Evolutionary conservation across 257 asterid genomes (phyloP), one percentile per base, ranked within the genome.

Genomic region (Solanum piurae): DNA sequence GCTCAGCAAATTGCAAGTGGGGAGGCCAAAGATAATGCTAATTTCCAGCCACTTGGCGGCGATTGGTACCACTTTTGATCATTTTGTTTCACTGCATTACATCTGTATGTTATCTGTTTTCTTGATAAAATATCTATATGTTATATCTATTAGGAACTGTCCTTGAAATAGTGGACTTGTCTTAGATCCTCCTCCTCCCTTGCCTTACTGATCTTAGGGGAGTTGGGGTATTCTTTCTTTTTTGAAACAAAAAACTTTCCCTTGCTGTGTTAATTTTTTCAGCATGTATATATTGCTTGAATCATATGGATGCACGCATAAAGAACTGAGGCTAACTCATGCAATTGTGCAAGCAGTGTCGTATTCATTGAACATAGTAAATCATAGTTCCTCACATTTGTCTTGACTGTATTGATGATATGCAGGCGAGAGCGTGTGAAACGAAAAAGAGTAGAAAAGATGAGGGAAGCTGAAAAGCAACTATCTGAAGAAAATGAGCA

Each of bases 31-130:
- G 97, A 92, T 52, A 97, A 97, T 89, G 99, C 98, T 83, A 97
- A 97, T 90, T 97, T 97, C 91, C 99, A 94, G 94, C 99, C 99
- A 0, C 90, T 97, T 89, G 98, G 99, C 74, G 99, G 99, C 83
- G 99, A 97, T 92, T 97, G 99, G 99, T 97, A 95, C 16, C 29
- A 46, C 44, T 31, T 79, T 49, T 31, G 52, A 85, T 6, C 31
- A 49, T 46, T 82, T 82, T 29, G 31, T 82, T 49, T 52, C 11
- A 49, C 86, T 82, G 62, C 36, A 13, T 13, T 40, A 12, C 11
- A 75, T 76, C 34, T 40, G 7, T 75, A 23, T 75, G 21, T 23
- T 76, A 3, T 76, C 31, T 71, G 40, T 31, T 71, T 14, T 71
- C 77, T 31, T 31, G 52, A 37, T 38, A 37, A 75, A 37, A 37